phyloP scores from a whole-genome alignment of 2,329 filamentous ascomycete genomes.

The Sporothrix inflata region DNA sequence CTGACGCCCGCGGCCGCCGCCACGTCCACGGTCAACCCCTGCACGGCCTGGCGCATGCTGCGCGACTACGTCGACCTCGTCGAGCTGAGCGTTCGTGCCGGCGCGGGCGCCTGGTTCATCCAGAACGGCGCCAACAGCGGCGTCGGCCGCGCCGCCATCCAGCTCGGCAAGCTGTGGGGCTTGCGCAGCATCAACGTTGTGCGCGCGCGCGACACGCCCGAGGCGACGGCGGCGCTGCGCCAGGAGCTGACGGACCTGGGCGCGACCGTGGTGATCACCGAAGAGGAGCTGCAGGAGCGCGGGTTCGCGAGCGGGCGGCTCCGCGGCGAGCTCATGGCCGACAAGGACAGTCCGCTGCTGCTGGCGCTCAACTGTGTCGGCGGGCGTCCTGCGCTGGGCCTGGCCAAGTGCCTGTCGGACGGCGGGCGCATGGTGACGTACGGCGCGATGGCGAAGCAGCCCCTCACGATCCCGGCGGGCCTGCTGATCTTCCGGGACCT shows the following conservation, averaged over 20 bases:
- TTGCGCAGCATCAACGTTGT: slow-evolving; percentile 89
- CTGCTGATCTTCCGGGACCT: slow-evolving; percentile 93
- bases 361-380: slow-evolving; percentile 93
- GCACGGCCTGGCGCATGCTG: slow-evolving; percentile 92
- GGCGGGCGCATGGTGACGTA: slow-evolving; percentile 85
- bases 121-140: slow-evolving; percentile 97
- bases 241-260: slow-evolving; percentile 58
- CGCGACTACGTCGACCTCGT: slow-evolving; percentile 69
- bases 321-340: slow-evolving; percentile 65
- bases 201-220: slow-evolving; percentile 67
- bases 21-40: slow-evolving; percentile 90
- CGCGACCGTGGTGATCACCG: slow-evolving; percentile 60
- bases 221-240: slow-evolving; percentile 64
- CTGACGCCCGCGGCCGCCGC: slow-evolving; percentile 78
- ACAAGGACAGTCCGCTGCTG: slow-evolving; percentile 58
- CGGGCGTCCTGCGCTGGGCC: slow-evolving; percentile 76
- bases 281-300: slow-evolving; percentile 57
- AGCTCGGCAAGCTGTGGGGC: slow-evolving; percentile 84
- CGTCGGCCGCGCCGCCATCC: slow-evolving; percentile 88
- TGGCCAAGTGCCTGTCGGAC: slow-evolving; percentile 73
- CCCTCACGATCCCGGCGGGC: slow-evolving; percentile 77
- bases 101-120: slow-evolving; percentile 87
- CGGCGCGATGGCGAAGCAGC: slow-evolving; percentile 91
- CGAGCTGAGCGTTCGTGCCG: slow-evolving; percentile 50
- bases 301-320: slow-evolving; percentile 63